Percentiles rank a stretch among this genome's conserved stretches.
Evolutionary conservation across 2,329 filamentous ascomycete genomes (phyloP).

Genomic region (Colletotrichum orchidophilum): DNA sequence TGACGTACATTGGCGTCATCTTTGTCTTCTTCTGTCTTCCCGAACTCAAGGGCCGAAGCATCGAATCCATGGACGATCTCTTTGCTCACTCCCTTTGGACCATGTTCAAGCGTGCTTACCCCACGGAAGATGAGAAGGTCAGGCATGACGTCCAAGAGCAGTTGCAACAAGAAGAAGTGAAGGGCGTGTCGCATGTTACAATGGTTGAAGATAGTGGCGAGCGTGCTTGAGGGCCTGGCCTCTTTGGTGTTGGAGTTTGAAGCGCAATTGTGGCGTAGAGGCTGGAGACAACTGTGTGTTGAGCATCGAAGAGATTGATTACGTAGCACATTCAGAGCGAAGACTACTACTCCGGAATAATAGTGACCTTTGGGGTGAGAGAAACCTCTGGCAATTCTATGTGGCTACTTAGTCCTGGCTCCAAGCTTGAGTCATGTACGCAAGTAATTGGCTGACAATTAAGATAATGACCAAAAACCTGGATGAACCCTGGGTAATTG

Average conservation of each 20-base stretch:
- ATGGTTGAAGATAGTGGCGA: slow-evolving; percentile 13
- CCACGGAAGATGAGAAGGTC: slow-evolving; percentile 57
- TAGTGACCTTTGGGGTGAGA: no score
- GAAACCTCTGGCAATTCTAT: not conserved
- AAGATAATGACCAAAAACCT: not conserved
- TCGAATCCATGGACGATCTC: slow-evolving; percentile 60
- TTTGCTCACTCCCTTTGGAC: slow-evolving; percentile 52
- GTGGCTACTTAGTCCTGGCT: not conserved
- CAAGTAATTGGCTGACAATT: not conserved
- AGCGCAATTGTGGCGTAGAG: no score
- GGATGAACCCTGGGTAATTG: not conserved
- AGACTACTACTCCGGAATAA: not conserved
- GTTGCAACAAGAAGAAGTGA: not conserved
- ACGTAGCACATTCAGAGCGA: not conserved
- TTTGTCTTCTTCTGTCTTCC: slow-evolving; percentile 59
- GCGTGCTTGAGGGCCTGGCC: not conserved
- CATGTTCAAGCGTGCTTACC: slow-evolving; percentile 52
- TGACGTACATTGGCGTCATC: slow-evolving; percentile 35
- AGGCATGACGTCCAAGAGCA: slow-evolving; percentile 17
- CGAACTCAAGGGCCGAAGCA: slow-evolving; percentile 58
- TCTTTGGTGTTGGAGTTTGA: not conserved
- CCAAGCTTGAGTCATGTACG: not conserved
- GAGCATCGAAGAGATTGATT: not conserved
- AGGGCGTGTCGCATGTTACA: not conserved
- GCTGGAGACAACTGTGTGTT: not conserved